Evolutionary conservation across 352 stramenopile genomes (phyloP).

Genomic region (Thalassiosira livingstoniorum): DNA sequence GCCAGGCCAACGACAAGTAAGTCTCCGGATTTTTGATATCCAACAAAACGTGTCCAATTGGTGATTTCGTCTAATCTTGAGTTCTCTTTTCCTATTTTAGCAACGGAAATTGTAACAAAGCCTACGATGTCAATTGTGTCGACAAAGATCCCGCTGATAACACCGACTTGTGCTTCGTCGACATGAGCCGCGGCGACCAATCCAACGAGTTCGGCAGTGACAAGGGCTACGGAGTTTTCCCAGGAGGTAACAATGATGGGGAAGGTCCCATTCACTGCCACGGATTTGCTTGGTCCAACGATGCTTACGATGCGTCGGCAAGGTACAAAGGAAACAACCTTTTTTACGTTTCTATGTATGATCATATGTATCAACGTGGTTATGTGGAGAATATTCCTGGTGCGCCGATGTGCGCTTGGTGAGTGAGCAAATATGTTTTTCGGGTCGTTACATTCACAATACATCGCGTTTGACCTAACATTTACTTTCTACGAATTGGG

Average conservation of each 20-base stretch:
- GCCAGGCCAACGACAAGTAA: conserved; percentile 61
- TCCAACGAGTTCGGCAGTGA: conserved; percentile 12
- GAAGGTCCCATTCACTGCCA: conserved; percentile 75
- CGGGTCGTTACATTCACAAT: neutral
- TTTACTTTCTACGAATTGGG: neutral
- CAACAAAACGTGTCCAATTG: neutral
- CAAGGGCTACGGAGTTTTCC: conserved; percentile 7
- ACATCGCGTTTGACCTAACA: neutral
- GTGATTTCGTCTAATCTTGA: neutral
- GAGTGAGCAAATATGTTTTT: conserved; percentile 7
- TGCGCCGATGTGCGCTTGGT: conserved; percentile 68
- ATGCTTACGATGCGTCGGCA: conserved; percentile 27
- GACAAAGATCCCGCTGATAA: conserved; percentile 72
- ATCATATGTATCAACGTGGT: conserved; percentile 75
- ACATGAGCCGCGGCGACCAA: conserved; percentile 13
- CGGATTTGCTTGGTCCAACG: conserved; percentile 69
- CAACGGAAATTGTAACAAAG: conserved; percentile 60
- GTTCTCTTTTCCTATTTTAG: conserved; percentile 41
- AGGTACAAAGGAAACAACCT: conserved; percentile 72
- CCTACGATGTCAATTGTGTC: conserved; percentile 64
- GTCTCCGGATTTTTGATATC: no score
- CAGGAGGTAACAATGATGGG: conserved; percentile 30
- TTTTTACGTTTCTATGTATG: conserved; percentile 78
- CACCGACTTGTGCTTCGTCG: conserved; percentile 69
- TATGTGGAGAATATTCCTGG: conserved; percentile 75